Base-by-base conservation (phyloP, 2,329 filamentous ascomycete species). In the Hypoxylon sp. region DNA sequence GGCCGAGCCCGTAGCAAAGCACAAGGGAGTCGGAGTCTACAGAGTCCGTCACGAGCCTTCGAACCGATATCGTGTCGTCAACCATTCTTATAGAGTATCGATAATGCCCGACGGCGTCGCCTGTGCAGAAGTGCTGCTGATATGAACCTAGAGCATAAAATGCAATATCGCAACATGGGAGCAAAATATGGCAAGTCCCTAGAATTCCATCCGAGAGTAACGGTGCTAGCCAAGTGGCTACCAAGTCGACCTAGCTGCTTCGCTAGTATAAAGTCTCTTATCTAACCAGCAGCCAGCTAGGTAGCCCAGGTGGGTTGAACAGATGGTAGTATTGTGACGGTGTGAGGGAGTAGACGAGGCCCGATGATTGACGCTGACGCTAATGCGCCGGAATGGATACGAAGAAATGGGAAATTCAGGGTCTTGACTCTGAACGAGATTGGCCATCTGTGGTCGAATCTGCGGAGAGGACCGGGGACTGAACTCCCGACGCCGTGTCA, bases 141-240 rank as follows among this genome's bases (percentile, higher is more conserved):
- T n/a, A n/a, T 37, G 23, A 57, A 60, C 38, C 52, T 48, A 48
- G 38, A 54, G 52, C 21, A 27, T 50, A 40, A n/a, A n/a, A 43
- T 43, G 38, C 27, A 41, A 15, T 24, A 46, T 26, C 15, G 41
- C 33, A 33, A 41, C 27, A 31, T 41, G 24, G 40, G 48, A 8
- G 17, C 17, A 51, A 46, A 31, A 37, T 51, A 13, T 46, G 43
- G 53, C 48, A 35, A 33, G 23, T 45, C 48, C 6, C 42, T 18
- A 21, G 60, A 60, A 33, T 46, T 63, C 60, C 60, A 63, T 55
- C 60, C 52, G 60, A 57, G 52, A 59, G 54, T 48, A 50, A 49
- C 3, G 27, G 15, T 10, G 38, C 43, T 31, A 33, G 23, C 20
- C 46, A 37, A 56, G 38, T 43, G 51, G 40, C 51, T 17, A 15